Evolutionary conservation across 805 yeast species (phyloP).

Genomic region (Pichia exigua): DNA sequence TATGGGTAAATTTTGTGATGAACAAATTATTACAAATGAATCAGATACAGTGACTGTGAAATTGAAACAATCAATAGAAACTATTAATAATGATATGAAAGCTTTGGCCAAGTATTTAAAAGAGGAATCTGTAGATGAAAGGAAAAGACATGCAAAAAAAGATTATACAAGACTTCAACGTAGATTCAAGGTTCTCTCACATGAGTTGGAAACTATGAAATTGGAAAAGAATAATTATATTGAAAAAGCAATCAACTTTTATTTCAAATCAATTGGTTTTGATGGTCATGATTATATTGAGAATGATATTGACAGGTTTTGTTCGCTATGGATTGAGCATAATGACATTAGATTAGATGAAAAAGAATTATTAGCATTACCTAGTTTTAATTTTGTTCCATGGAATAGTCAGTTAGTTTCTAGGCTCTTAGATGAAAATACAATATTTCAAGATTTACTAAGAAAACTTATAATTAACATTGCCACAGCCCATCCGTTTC

Average conservation of each 20-base stretch:
- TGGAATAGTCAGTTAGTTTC: conserved; percentile 85
- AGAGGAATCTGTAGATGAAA: conserved; percentile 32
- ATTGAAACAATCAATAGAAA: conserved; percentile 21
- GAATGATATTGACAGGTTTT: conserved; percentile 63
- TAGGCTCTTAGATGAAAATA: conserved; percentile 42
- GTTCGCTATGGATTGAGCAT: conserved; percentile 76
- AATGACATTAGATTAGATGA: conserved; percentile 26
- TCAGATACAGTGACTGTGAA: conserved; percentile 38
- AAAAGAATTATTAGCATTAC: conserved; percentile 34
- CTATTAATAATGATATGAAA: conserved; percentile 39
- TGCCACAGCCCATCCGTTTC: conserved; percentile 59
- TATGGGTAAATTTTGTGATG: conserved; percentile 69
- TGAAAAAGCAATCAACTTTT: conserved; percentile 49
- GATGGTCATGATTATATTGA: conserved; percentile 35
- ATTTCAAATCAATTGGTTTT: conserved; percentile 44
- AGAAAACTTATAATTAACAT: conserved; percentile 29
- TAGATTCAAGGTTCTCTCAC: conserved; percentile 43
- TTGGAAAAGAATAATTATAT: conserved; percentile 32
- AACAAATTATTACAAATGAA: conserved; percentile 42
- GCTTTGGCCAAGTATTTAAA: conserved; percentile 39
- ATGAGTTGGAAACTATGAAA: conserved; percentile 34
- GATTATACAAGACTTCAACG: conserved; percentile 42
- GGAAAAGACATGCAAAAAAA: conserved; percentile 44
- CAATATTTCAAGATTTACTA: conserved; percentile 49
- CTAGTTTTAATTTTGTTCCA: conserved; percentile 56